phyloP scores from a whole-genome alignment of 2,329 filamentous ascomycete genomes.

The Neonectria coccinea region DNA sequence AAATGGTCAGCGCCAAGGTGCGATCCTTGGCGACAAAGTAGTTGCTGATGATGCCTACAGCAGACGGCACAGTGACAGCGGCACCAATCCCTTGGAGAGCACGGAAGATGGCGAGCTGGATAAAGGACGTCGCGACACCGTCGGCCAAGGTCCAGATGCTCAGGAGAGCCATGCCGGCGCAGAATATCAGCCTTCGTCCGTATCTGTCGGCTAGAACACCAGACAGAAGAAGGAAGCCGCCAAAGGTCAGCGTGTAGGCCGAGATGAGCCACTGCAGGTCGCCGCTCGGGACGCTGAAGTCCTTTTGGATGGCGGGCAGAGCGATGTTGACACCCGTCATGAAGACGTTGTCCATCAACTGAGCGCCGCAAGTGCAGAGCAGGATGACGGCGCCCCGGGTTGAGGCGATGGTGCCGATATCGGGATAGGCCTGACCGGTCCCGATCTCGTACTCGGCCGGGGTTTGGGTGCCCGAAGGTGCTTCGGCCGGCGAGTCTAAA shows the following conservation, averaged over 20 bases:
- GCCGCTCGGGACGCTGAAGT: slow-evolving; percentile 20
- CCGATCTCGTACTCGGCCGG: slow-evolving; percentile 21
- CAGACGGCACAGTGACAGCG: slow-evolving; percentile 19
- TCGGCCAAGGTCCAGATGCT: slow-evolving; percentile 24
- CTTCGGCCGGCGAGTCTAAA: background rate
- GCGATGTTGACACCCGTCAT: slow-evolving; percentile 31
- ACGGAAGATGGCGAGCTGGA: slow-evolving; percentile 23
- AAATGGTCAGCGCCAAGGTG: slow-evolving; percentile 18
- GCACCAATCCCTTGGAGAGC: slow-evolving; percentile 21
- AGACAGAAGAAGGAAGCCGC: slow-evolving; percentile 19
- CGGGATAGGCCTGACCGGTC: slow-evolving; percentile 21
- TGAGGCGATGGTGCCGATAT: slow-evolving; percentile 18
- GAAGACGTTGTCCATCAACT: slow-evolving; percentile 29
- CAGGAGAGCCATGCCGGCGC: slow-evolving; percentile 21
- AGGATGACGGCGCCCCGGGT: slow-evolving; percentile 25
- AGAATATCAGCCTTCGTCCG: slow-evolving; percentile 17
- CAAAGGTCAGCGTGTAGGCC: slow-evolving; percentile 23
- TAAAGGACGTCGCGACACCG: slow-evolving; percentile 17
- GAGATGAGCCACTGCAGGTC: slow-evolving; percentile 24
- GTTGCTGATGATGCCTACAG: slow-evolving; percentile 25
- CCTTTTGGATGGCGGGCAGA: slow-evolving; percentile 24
- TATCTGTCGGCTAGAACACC: slow-evolving; percentile 25
- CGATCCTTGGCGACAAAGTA: slow-evolving; percentile 24
- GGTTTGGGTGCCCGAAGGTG: slow-evolving; percentile 19
- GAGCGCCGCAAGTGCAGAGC: slow-evolving; percentile 26